Evolutionary conservation across 1,284 basidiomycete species (phyloP), one percentile per base, ranked within the genome.

Genomic region (Trametes versicolor): DNA sequence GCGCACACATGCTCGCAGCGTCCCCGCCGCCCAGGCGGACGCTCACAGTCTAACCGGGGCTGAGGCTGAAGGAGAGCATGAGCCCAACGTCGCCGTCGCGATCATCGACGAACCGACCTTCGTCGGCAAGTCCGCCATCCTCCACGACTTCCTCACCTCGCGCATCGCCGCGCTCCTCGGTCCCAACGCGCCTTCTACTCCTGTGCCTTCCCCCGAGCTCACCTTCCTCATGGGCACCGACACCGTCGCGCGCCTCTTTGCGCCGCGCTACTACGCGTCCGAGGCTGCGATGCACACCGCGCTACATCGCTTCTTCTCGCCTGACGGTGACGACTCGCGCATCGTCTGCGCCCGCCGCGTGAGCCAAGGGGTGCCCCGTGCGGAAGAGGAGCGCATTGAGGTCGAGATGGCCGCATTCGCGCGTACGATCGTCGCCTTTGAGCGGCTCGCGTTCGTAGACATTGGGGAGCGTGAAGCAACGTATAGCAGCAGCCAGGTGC

Each of bases 31-130:
- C 41, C 47, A 56, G n/a, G 27, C 61, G 27, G 23, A 45, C 9
- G 5, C 25, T 1, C 53, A 17, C 37, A n/a, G 3, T 5, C 12
- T 17, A 27, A 25, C 37, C 12, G 13, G 21, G 3, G 45, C 45
- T 17, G 7, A 27, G 13, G 1, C 23, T 23, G 19, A 47, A 10
- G 4, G 2, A 32, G 21, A 32, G 17, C 63, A 60, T 55, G 58
- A 62, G 13, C 62, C 78, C 6, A 92, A 92, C 65, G 82, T 94
- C 29, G 95, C 93, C 0, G 87, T 98, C 1, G 97, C 86, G 1
- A 84, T 97, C 66, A 87, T 96, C 63, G 87, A 96, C 73, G 93
- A 95, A 69, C 95, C 97, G 2, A 93, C 92, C 0, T 98, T 99
- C 76, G 92, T 94, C 48, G 87, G 87, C 45, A 99, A 99, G 79